Evolutionary conservation across 441 rosid genomes (phyloP).

Genomic region (Breynia disticha): DNA sequence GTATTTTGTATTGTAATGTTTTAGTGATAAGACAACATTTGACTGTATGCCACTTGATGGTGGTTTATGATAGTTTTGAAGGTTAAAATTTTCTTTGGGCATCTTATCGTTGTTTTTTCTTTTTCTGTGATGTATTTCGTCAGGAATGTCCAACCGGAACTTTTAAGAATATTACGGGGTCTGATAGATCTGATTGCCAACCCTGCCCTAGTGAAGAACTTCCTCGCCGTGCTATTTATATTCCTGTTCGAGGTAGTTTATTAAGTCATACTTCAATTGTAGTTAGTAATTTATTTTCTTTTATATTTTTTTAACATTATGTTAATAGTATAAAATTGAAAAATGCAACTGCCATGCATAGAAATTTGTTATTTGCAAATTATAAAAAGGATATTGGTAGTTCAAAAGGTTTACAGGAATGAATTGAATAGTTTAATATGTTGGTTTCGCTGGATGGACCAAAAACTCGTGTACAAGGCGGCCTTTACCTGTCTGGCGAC

Average conservation of each 20-base stretch:
- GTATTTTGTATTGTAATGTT: not conserved
- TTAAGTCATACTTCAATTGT: not conserved
- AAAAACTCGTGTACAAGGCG: no score
- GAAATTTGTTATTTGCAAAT: not conserved
- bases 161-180: slow-evolving; percentile 80
- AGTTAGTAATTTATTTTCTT: not conserved
- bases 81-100: not conserved
- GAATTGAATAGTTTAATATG: not conserved
- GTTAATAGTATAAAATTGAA: not conserved
- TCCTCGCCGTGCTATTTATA: slow-evolving; percentile 77
- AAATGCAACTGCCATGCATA: not conserved
- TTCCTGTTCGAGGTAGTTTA: slow-evolving; percentile 72
- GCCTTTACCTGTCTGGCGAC: no score
- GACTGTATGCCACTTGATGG: not conserved
- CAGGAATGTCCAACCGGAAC: slow-evolving; percentile 98
- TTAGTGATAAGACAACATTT: not conserved
- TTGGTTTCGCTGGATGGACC: not conserved
- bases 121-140: slow-evolving; percentile 21
- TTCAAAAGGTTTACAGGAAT: not conserved
- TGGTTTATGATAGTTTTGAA: not conserved
- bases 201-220: slow-evolving; percentile 69
- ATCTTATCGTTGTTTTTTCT: not conserved
- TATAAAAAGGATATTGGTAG: not conserved
- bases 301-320: not conserved
- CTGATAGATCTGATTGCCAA: slow-evolving; percentile 71